Evolutionary conservation across 1,284 basidiomycete genomes (phyloP), one percentile per base, ranked within the genome.

Genomic region (Moesziomyces antarcticus): DNA sequence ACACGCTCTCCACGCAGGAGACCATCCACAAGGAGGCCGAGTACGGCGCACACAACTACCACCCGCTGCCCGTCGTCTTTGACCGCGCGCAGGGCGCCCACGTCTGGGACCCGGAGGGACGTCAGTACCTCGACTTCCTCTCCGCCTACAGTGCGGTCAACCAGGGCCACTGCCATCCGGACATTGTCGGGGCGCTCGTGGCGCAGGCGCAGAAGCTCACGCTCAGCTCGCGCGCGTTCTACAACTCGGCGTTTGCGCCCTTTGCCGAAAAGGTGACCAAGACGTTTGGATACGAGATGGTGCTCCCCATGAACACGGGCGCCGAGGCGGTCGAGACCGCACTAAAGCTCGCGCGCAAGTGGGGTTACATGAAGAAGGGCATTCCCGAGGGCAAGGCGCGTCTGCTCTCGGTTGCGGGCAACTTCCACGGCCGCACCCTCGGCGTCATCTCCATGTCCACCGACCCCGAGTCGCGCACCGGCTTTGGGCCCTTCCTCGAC

Each of bases 251-350:
- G 63, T 93, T 99, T 77, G 94, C 93, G 0, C 88, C 88, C 22
- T 99, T 96, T 85, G 93, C 94, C 2, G 88, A 93, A 86, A 90
- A 91, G 85, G 87, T 97, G 59, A 95, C 92, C 14, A 86, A 89
- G 76, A 88, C 93, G 85, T 81, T 85, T 41, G 82, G 84, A 5
- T 85, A 85, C 71, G 85, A 85, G 49, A 95, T 95, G 91, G 93
- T 98, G 11, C 88, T 99, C n/a, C 96, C 96, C 22, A 97, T 99
- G 94, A 99, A 99, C 88, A 99, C 96, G 0, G 96, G 96, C 45
- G 95, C 94, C 2, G 96, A 99, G 84, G 96, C 96, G 9, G 96
- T 99, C 66, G 77, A 99, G 87, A 97, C 94, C 0, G 88, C 88
- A 16, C 85, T 89, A 83, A 88, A 88, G 73, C 70, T 85, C 41